Conservation (phyloP, 2,329 filamentous ascomycete genomes). For the Cladophialophora immunda region DNA sequence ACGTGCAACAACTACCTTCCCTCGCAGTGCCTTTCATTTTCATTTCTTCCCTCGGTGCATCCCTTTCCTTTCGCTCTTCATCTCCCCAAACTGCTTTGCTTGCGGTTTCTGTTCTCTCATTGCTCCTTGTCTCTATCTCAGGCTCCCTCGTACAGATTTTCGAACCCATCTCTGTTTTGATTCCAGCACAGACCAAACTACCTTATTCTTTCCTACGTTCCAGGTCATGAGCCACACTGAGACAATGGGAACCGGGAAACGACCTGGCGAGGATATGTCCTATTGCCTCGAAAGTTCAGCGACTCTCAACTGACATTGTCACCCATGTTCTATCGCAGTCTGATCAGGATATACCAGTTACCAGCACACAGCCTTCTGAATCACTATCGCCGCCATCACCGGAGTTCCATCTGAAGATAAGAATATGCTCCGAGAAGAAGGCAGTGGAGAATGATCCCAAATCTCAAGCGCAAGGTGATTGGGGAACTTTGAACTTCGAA, state of each 20-base stretch:
- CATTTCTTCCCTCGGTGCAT: not conserved
- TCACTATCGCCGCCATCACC: not conserved
- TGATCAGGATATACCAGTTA: not conserved
- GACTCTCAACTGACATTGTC: not conserved
- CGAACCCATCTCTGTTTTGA: not conserved
- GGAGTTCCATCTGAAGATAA: slow-evolving; percentile 6
- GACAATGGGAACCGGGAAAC: slow-evolving; percentile 7
- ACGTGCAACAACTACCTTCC: too few species aligned
- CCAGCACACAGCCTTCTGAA: too few species aligned
- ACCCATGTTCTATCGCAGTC: not conserved
- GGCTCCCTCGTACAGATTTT: not conserved
- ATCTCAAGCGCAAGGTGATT: not conserved
- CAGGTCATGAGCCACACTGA: not conserved
- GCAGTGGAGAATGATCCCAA: not conserved
- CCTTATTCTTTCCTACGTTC: not conserved
- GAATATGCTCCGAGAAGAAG: slow-evolving; percentile 3
- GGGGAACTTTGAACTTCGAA: slow-evolving; percentile 3
- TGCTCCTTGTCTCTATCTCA: not conserved
- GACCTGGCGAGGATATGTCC: not conserved
- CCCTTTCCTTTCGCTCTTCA: not conserved
- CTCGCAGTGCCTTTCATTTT: not conserved
- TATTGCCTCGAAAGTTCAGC: not conserved
- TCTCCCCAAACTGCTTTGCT: not conserved
- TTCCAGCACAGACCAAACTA: not conserved
- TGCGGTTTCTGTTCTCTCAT: not conserved